Conservation (phyloP, 257 asterid species). For the Solanum chaucha region DNA sequence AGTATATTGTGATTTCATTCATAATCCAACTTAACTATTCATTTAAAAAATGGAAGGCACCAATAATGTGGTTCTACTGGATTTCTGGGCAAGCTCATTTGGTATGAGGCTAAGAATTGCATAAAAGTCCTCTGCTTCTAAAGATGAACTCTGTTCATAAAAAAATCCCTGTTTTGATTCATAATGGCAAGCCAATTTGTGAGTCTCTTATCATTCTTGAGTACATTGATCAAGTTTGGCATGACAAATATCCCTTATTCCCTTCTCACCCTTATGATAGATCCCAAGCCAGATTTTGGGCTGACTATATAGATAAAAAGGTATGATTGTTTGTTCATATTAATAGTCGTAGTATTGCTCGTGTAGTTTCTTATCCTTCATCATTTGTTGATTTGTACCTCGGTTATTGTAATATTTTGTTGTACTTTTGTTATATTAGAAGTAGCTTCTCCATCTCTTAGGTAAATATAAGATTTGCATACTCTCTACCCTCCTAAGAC, state of each 20-base stretch:
- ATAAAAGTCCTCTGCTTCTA: not conserved
- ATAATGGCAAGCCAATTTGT: not conserved
- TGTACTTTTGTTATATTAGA: not conserved
- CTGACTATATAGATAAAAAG: not conserved
- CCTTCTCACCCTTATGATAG: not conserved
- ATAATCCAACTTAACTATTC: not conserved
- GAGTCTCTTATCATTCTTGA: not conserved
- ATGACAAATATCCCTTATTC: not conserved
- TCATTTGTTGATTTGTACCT: accelerated
- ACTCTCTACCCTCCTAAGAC: too few relatives aligned
- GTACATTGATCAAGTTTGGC: not conserved
- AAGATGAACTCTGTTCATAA: constrained; percentile 1
- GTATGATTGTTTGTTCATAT: not conserved
- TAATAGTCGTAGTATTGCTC: not conserved
- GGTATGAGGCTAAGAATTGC: constrained; percentile 2
- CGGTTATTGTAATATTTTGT: not conserved
- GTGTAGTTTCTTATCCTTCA: not conserved
- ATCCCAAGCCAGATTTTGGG: constrained; percentile 8
- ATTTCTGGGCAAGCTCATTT: not conserved
- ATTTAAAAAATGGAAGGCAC: not conserved
- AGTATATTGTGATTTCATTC: not conserved
- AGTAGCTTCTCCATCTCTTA: accelerated
- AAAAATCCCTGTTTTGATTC: not conserved
- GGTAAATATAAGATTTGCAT: not conserved
- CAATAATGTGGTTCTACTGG: not conserved